Evolutionary conservation across 75 land plant species (phyloP), one percentile per base, ranked within the genome.

Genomic region (Cryptomeria japonica): DNA sequence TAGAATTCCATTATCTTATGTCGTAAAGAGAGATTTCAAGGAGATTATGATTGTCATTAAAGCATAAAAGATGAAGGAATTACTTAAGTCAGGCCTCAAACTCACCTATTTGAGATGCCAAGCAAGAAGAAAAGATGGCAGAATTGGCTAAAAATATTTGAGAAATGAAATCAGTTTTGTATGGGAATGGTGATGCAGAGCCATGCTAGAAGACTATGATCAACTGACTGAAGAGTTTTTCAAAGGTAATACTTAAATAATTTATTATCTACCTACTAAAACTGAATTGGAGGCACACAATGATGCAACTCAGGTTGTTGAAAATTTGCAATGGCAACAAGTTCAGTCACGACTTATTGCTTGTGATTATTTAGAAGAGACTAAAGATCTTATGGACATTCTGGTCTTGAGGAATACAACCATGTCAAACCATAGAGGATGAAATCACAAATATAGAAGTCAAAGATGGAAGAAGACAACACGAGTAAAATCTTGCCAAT

Each of bases 191-290:
- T 86, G 99, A 97, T 80, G 84, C 95, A 47, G 99, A 98, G 90
- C 99, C 99, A 32, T 93, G 25, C 87, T 96, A 37, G 99, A 98
- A 92, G 90, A 94, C 83, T 98, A 99, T 89, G 88, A 94, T 38
- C 99, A 98, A 79, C 87, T 98, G 64, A 98, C 99, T 68, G 96
- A 95, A 83, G 99, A 98, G 87, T 96, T 98, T 79, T 98, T 98
- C 87, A 93, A 86, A 70, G 94, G 93, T 55, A 92, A 96, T 64
- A 95, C 95, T 1, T 73, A 97, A 39, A 93, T 99, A 25, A 91
- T 82, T 98, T 38, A 95, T 98, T 80, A 76, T 86, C 1, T 93
- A 91, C 64, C 94, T 98, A 34, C 97, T 99, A 3, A 96, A 96
- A 80, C 92, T 98, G 78, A 95, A 97, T 73, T 85, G 97, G 87